Evolutionary conservation across 2,329 filamentous ascomycete genomes (phyloP).

Genomic region (Beauveria asiatica): DNA sequence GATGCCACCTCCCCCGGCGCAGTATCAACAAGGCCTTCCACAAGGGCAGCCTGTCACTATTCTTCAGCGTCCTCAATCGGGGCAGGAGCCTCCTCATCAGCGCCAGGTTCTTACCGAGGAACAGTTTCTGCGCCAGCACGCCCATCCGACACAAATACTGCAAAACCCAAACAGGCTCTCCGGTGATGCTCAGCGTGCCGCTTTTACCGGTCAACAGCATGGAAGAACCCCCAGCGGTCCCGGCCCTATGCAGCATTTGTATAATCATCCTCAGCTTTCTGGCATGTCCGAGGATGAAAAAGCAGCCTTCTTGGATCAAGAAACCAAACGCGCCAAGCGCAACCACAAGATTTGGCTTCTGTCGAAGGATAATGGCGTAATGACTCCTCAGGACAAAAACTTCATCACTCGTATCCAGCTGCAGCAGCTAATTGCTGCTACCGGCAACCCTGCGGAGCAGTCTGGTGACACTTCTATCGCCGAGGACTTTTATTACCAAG

Average conservation of each 20-base stretch:
- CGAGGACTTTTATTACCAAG: constrained; percentile 98
- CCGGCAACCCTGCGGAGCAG: constrained; percentile 74
- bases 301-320: constrained; percentile 74
- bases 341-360: constrained; percentile 96
- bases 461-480: constrained; percentile 71
- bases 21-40: constrained; percentile 22
- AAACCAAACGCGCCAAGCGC: constrained; percentile 89
- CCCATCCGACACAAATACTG: constrained; percentile 64
- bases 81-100: constrained; percentile 30
- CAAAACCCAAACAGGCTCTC: constrained; percentile 67
- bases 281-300: constrained; percentile 79
- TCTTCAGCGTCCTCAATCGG: constrained; percentile 44
- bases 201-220: constrained; percentile 28
- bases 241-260: constrained; percentile 24
- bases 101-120: constrained; percentile 17
- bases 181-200: constrained; percentile 34
- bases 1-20: constrained; percentile 17
- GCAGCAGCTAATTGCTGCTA: constrained; percentile 89
- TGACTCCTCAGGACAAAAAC: constrained; percentile 99
- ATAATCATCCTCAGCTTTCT: constrained; percentile 41
- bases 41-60: constrained; percentile 46
- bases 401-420: constrained; percentile 97
- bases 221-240: constrained; percentile 45
- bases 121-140: constrained; percentile 31
- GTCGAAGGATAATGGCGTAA: constrained; percentile 89